Base-by-base conservation (phyloP, 2,329 filamentous ascomycete genomes). In the Epichloe bromicola region DNA sequence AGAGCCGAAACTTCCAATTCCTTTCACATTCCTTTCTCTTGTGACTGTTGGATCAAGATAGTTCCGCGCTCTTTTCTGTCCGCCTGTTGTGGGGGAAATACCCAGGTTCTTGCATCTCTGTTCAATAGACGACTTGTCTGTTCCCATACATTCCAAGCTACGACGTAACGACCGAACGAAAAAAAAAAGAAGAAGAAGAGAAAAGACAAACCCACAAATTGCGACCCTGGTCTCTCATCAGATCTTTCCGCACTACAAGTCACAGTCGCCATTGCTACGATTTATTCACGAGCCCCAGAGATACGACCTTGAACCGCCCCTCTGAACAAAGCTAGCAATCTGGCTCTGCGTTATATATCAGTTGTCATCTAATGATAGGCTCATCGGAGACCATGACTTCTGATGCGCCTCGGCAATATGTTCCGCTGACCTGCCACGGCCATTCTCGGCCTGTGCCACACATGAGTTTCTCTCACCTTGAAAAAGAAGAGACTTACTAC, bases 401-500 rank as follows among this genome's bases (percentile, higher is more conserved):
- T 14, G 67, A 70, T 56, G 51, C 55, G 12, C 59, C 66, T 53
- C 72, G 75, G 49, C 76, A 78, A 66, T 88, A 89, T 52, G 88
- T 95, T 50, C 90, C 90, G 51, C 72, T 96, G 66, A 96, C 90
- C 58, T 96, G 90, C 68, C 90, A 96, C 68, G 90, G 90, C 56
- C 90, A 96, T 68, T 95, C 90, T 49, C 82, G 90, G 53, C 90
- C 90, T 1, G 89, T 96, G 49, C 88, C 90, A 6, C 90, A 96
- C 67, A 79, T 95, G 61, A 86, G 82, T 67, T 96, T 96, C 70
- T 96, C 90, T 23, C 80, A 85, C 12, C 75, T 90, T 14, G 80
- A 89, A 56, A 85, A 88, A 62, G 85, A 89, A 58, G 86, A 88
- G 56, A 80, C 84, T 57, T 96, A 93, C 70, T 95, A 93, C 67